These are phyloP conservation scores for Neurospora sp. DNA, from an alignment of 495 filamentous ascomycete species.

Conservation along the genomic window DNA sequence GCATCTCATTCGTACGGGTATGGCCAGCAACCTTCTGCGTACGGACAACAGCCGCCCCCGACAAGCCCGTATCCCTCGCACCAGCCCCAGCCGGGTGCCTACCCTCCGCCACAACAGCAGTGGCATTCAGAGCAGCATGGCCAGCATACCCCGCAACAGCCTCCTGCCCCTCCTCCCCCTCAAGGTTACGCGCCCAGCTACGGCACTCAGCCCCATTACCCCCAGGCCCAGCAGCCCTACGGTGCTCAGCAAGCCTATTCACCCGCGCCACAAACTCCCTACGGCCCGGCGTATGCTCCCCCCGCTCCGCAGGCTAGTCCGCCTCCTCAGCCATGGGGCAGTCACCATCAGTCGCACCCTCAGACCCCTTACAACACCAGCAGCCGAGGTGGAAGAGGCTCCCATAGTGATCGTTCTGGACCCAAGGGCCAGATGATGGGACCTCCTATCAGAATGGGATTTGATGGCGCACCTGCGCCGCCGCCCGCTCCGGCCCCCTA, in stretches of 20 bases:
- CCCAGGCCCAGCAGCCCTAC: slow-evolving; percentile 13
- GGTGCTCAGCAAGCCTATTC: slow-evolving; percentile 20
- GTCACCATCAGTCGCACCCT: slow-evolving; percentile 31
- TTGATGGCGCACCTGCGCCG: slow-evolving; percentile 34
- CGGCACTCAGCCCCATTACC: slow-evolving; percentile 37
- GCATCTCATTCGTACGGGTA: slow-evolving; percentile 16
- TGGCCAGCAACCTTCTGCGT: slow-evolving; percentile 12
- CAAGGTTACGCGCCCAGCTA: slow-evolving; percentile 44
- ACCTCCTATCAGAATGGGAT: slow-evolving; percentile 48
- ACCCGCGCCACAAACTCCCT: slow-evolving; percentile 18
- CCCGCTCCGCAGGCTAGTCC: slow-evolving; percentile 23
- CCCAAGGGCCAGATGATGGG: slow-evolving; percentile 45
- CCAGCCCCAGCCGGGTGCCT: slow-evolving; percentile 6
- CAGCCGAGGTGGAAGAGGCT: slow-evolving; percentile 43
- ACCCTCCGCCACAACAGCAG: slow-evolving; percentile 4
- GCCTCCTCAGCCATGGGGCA: slow-evolving; percentile 25
- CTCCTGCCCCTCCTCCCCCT: slow-evolving; percentile 27
- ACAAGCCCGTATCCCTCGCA: slow-evolving; percentile 9
- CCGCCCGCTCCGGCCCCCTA: slow-evolving; percentile 26
- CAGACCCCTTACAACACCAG: slow-evolving; percentile 37
- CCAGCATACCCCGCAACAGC: slow-evolving; percentile 12
- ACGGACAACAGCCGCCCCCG: slow-evolving; percentile 18
- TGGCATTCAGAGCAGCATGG: slow-evolving; percentile 19
- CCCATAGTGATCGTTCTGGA: slow-evolving; percentile 37
- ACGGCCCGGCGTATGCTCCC: slow-evolving; percentile 24